phyloP scores from a whole-genome alignment of 257 asterid species.

The Jaltomata sinuosa region DNA sequence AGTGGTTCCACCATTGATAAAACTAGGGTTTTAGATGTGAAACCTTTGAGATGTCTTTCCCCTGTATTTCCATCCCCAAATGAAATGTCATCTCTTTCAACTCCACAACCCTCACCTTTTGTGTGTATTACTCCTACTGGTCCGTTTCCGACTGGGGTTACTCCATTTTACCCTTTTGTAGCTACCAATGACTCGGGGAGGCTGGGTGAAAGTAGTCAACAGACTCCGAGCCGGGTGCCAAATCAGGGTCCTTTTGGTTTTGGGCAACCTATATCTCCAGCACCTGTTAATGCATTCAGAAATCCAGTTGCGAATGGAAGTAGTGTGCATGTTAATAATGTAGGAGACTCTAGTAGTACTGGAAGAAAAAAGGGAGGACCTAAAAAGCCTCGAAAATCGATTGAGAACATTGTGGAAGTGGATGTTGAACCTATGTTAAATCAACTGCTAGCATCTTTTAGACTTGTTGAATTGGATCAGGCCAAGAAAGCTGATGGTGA shows the following conservation, averaged over 20 bases:
- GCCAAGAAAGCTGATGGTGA: constrained; percentile 48
- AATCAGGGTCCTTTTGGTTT: constrained; percentile 25
- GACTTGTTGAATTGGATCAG: constrained; percentile 40
- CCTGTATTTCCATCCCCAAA: constrained; percentile 66
- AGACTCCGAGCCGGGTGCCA: constrained; percentile 9
- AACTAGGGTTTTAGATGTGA: constrained; percentile 67
- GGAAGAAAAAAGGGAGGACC: constrained; percentile 39
- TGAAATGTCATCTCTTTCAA: constrained; percentile 32
- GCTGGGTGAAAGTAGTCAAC: background rate
- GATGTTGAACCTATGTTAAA: constrained; percentile 26
- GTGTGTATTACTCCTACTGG: constrained; percentile 84
- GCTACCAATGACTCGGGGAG: background rate
- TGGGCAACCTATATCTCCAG: constrained; percentile 37
- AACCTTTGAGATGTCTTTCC: constrained; percentile 66
- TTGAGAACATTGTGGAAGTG: constrained; percentile 16
- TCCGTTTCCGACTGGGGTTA: constrained; percentile 81
- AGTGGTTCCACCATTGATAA: constrained; percentile 36
- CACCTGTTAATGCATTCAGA: constrained; percentile 59
- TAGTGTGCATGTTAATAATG: constrained; percentile 15
- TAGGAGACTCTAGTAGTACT: constrained; percentile 25
- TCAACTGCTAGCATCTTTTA: constrained; percentile 25
- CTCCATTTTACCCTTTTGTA: constrained; percentile 74
- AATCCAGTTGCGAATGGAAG: constrained; percentile 52
- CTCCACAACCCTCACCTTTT: constrained; percentile 65
- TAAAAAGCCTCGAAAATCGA: constrained; percentile 22